Conservation (phyloP, 129 eudicot genomes). For the Flaveria robusta region DNA sequence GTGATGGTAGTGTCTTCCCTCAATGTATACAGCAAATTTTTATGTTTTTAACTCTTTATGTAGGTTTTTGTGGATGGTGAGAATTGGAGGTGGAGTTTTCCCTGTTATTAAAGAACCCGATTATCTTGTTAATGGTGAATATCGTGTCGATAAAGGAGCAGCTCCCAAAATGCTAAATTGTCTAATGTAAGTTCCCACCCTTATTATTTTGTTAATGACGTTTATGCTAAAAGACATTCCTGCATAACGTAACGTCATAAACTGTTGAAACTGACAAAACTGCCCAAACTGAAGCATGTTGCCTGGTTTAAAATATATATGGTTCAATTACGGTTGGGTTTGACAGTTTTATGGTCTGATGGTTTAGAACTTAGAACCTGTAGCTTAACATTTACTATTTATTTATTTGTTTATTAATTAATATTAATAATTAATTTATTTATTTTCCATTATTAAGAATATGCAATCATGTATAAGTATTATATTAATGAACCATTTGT, state of each 20-base stretch:
- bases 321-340: background rate
- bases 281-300: background rate
- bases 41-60: background rate
- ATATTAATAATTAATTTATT: too few species aligned
- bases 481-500: background rate
- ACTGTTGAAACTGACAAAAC: background rate
- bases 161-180: constrained; percentile 97
- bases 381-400: background rate
- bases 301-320: background rate
- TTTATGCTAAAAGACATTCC: background rate
- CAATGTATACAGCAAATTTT: constrained; percentile 12
- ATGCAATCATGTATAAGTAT: background rate
- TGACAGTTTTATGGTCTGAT: background rate
- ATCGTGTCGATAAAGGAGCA: constrained; percentile 97
- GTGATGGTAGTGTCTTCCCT: background rate
- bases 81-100: constrained; percentile 97
- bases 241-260: background rate
- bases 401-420: too few species aligned
- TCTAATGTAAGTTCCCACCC: constrained; percentile 61
- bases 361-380: background rate
- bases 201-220: constrained; percentile 5
- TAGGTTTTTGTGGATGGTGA: constrained; percentile 98
- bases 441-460: background rate
- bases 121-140: constrained; percentile 95
- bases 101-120: constrained; percentile 98